These are phyloP conservation scores for Colletotrichum incanum DNA, from an alignment of 2,329 filamentous ascomycete genomes.

Conservation along the genomic window DNA sequence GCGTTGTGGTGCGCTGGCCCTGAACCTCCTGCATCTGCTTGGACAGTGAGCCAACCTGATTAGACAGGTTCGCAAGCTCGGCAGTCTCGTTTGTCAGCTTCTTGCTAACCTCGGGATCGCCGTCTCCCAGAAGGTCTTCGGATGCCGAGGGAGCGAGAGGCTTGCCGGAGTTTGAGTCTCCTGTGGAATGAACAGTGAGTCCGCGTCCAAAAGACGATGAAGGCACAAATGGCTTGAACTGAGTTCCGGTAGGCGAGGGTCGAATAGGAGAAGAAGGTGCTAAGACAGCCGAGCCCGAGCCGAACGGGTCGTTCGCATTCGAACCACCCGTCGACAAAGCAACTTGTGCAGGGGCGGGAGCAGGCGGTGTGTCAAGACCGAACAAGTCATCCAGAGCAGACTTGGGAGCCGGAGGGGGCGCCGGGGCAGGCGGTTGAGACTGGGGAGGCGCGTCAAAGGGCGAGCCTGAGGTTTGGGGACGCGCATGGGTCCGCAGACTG, in stretches of 20 bases:
- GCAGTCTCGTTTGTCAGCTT: constrained; percentile 91
- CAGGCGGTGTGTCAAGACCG: constrained; percentile 77
- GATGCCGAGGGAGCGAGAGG: constrained; percentile 62
- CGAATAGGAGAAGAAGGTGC: constrained; percentile 70
- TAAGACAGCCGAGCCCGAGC: constrained; percentile 62
- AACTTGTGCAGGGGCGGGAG: constrained; percentile 68
- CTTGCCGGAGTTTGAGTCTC: constrained; percentile 67
- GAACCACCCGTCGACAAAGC: constrained; percentile 84
- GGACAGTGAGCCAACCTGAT: constrained; percentile 91
- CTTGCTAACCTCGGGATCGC: constrained; percentile 89
- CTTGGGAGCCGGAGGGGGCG: constrained; percentile 67
- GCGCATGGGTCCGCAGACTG: constrained; percentile 79
- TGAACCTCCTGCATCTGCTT: constrained; percentile 97
- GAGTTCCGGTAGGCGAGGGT: constrained; percentile 63
- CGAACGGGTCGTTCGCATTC: constrained; percentile 75
- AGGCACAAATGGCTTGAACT: constrained; percentile 92
- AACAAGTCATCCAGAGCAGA: constrained; percentile 96
- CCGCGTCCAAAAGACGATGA: constrained; percentile 93
- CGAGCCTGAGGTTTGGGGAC: constrained; percentile 66
- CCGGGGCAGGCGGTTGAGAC: constrained; percentile 45
- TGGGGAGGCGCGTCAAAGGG: constrained; percentile 66
- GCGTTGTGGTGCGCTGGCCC: constrained; percentile 82
- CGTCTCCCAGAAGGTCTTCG: constrained; percentile 93
- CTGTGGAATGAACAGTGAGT: constrained; percentile 83
- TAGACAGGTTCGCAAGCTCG: constrained; percentile 95